phyloP scores from a whole-genome alignment of 441 rosid genomes.

The Erodium texanum region DNA sequence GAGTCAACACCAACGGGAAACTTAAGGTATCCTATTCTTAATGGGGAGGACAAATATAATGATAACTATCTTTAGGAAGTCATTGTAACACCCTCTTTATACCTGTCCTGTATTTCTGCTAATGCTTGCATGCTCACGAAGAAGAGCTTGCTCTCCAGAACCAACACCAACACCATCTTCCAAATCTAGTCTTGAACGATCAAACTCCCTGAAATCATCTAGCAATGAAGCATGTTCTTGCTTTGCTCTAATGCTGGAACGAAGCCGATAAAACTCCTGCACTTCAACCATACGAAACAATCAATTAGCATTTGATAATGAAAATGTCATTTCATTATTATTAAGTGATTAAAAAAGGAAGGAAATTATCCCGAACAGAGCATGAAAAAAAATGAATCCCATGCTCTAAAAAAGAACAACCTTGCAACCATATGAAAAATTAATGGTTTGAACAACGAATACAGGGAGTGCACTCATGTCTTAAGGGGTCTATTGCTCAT shows the following conservation, averaged over 20 bases:
- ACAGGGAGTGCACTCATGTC: background rate
- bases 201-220: constrained; percentile 92
- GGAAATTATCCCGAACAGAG: background rate
- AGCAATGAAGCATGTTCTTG: constrained; percentile 91
- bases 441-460: background rate
- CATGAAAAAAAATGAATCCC: background rate
- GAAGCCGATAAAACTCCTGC: constrained; percentile 96
- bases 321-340: too few species aligned
- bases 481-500: too few species aligned
- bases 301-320: constrained; percentile 18
- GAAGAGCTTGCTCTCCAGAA: constrained; percentile 72
- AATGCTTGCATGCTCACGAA: constrained; percentile 71
- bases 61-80: too few species aligned
- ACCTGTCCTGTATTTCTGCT: constrained; percentile 86
- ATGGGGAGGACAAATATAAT: too few species aligned
- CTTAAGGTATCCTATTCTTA: too few species aligned
- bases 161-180: constrained; percentile 70
- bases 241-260: constrained; percentile 80
- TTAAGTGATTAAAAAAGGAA: background rate
- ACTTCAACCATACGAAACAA: constrained; percentile 27
- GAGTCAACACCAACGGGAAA: too few species aligned
- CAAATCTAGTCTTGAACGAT: constrained; percentile 75
- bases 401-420: background rate
- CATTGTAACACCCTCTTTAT: constrained; percentile 3
- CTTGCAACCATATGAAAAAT: background rate